Evolutionary conservation across 1,284 basidiomycete genomes (phyloP).

Genomic region (Takashimella tepidaria): DNA sequence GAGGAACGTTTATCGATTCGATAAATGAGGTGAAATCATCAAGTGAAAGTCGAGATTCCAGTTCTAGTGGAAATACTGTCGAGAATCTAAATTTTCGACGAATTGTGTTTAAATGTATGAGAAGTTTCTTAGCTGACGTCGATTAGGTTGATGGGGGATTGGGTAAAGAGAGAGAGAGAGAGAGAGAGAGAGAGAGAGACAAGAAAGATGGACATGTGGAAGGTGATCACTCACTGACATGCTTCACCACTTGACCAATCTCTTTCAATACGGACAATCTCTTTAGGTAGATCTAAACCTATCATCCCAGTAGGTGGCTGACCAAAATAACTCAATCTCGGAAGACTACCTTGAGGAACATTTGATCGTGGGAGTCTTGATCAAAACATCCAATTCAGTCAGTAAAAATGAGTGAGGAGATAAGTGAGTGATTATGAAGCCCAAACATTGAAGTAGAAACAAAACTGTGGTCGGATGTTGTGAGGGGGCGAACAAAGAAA

Average conservation of each 20-base stretch:
- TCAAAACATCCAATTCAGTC: neutral
- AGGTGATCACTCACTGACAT: slow-evolving; percentile 40
- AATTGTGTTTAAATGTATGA: too few relatives aligned
- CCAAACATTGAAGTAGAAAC: too few relatives aligned
- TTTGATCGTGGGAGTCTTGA: slow-evolving; percentile 18
- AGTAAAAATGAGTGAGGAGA: neutral
- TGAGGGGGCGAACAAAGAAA: too few relatives aligned
- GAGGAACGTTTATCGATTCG: slow-evolving; percentile 43
- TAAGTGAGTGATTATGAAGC: too few relatives aligned
- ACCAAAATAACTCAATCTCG: slow-evolving; percentile 28
- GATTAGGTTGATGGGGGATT: neutral
- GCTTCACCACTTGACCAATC: slow-evolving; percentile 49
- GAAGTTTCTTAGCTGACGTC: too few relatives aligned
- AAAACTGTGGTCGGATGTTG: too few relatives aligned
- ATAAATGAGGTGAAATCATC: slow-evolving; percentile 42
- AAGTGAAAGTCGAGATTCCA: slow-evolving; percentile 46
- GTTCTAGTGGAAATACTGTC: slow-evolving; percentile 47
- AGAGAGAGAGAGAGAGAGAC: too few relatives aligned
- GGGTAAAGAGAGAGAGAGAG: neutral
- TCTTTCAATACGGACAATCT: slow-evolving; percentile 48
- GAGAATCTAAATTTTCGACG: slow-evolving; percentile 45
- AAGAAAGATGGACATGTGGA: neutral
- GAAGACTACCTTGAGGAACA: slow-evolving; percentile 22
- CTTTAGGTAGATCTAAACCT: slow-evolving; percentile 43
- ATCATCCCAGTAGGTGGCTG: slow-evolving; percentile 34